phyloP scores from a whole-genome alignment of 208 protist genomes.

The Borovskyia barvae region DNA sequence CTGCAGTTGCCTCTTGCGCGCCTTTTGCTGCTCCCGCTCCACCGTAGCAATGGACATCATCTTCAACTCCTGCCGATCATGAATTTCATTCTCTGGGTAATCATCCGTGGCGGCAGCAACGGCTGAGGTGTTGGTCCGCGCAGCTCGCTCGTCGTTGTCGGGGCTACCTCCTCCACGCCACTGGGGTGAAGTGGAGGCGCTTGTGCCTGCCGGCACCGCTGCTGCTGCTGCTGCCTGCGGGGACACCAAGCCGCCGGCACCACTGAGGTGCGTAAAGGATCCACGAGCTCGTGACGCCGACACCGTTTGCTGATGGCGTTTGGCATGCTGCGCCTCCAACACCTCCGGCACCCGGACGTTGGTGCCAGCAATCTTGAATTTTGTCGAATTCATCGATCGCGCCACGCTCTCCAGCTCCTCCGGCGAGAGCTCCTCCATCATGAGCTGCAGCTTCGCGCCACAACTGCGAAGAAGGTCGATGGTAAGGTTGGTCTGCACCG shows the following conservation, averaged over 20 bases:
- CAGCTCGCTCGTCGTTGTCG: background rate
- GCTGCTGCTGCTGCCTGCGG: background rate
- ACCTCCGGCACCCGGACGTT: conserved; percentile 55
- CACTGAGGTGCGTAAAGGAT: background rate
- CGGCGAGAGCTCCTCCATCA: conserved; percentile 58
- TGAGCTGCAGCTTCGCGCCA: conserved; percentile 51
- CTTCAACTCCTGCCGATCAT: conserved; percentile 84
- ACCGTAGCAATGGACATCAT: conserved; percentile 88
- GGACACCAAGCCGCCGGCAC: background rate
- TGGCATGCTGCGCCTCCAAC: conserved; percentile 20
- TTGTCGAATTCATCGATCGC: conserved; percentile 24
- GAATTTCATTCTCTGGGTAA: conserved; percentile 87
- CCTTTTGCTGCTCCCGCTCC: conserved; percentile 87
- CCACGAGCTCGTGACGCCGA: conserved; percentile 8
- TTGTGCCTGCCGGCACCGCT: background rate
- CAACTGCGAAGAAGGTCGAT: conserved; percentile 61
- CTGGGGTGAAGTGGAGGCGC: background rate
- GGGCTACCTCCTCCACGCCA: background rate
- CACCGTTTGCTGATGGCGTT: conserved; percentile 3
- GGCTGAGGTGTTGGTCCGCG: background rate
- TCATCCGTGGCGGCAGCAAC: conserved; percentile 33
- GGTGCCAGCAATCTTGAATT: conserved; percentile 33
- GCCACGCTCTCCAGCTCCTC: conserved; percentile 44
- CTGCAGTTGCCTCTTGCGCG: conserved; percentile 59
- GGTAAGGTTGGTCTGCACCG: conserved; percentile 10